phyloP scores from a whole-genome alignment of 108 stramenopile genomes.

The Pseudonitzschia pungens region DNA sequence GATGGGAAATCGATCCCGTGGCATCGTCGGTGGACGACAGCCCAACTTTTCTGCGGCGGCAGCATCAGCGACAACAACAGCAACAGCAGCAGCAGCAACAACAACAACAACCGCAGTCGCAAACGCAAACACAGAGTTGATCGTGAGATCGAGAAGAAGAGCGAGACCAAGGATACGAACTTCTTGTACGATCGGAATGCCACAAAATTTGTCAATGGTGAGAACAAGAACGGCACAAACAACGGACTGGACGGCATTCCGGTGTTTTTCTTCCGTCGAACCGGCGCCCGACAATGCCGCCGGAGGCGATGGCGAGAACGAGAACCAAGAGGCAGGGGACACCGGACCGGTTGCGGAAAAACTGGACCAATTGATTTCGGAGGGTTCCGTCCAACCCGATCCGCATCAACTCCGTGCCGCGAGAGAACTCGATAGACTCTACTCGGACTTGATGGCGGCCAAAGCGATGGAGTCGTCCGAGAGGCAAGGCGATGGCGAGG shows the following conservation, averaged over 20 bases:
- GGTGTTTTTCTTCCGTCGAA: not conserved
- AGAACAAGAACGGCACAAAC: too few relatives aligned
- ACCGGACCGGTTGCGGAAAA: constrained; percentile 14
- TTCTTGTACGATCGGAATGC: not conserved
- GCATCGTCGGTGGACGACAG: not conserved
- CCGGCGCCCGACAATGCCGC: not conserved
- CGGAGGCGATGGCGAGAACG: not conserved
- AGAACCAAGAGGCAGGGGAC: not conserved
- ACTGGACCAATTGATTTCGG: constrained; percentile 35
- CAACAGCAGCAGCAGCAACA: not conserved
- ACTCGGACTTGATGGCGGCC: constrained; percentile 41
- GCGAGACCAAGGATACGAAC: not conserved
- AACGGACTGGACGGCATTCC: not conserved
- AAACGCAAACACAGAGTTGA: not conserved
- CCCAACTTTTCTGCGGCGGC: not conserved
- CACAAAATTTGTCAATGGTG: too few relatives aligned
- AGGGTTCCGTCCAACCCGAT: constrained; percentile 50
- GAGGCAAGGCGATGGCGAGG: not conserved
- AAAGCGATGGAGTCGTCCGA: not conserved
- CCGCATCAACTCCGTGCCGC: constrained; percentile 64
- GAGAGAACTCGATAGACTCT: constrained; percentile 64
- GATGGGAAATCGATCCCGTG: not conserved
- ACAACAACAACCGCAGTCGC: not conserved
- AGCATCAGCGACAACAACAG: not conserved
- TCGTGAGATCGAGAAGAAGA: not conserved